Evolutionary conservation across 768 basidiomycete genomes (phyloP).

Genomic region (Rhizopogon sp.): DNA sequence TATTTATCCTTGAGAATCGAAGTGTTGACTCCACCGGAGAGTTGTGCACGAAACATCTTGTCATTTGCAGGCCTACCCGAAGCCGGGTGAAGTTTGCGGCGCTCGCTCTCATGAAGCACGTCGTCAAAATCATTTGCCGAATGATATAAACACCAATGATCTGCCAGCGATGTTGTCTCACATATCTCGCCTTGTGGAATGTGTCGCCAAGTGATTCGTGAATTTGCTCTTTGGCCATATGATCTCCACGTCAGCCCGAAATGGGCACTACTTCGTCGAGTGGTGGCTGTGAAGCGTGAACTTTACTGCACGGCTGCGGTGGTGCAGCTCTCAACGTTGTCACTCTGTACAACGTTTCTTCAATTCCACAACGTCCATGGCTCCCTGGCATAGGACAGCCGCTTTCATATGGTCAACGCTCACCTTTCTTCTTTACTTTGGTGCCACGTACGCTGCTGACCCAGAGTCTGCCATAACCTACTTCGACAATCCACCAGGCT

Average conservation of each 20-base stretch:
- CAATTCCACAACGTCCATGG: slow-evolving; percentile 18
- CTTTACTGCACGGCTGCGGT: no score
- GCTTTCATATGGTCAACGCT: slow-evolving; percentile 22
- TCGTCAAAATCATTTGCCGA: slow-evolving; percentile 2
- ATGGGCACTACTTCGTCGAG: no score
- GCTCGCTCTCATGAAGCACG: slow-evolving; percentile 75
- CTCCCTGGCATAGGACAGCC: slow-evolving; percentile 21
- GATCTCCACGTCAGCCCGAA: no score
- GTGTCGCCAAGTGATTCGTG: slow-evolving; percentile 84
- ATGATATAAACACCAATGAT: background rate
- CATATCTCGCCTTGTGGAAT: slow-evolving; percentile 87
- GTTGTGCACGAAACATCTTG: no score
- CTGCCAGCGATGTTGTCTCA: slow-evolving; percentile 57
- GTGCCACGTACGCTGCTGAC: slow-evolving; percentile 31
- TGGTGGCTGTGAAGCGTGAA: no score
- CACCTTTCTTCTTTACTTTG: slow-evolving; percentile 15
- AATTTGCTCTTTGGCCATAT: slow-evolving; percentile 55
- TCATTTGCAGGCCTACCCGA: no score
- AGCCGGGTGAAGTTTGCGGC: slow-evolving; percentile 75
- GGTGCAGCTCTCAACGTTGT: no score
- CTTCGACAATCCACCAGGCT: slow-evolving; percentile 70
- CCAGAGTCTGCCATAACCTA: slow-evolving; percentile 45
- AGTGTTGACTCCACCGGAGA: no score
- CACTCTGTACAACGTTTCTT: background rate
- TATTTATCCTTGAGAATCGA: no score